A percentile compares a stretch with the other conserved stretches of the same genome.
phyloP scores from a whole-genome alignment of 2,329 filamentous ascomycete genomes.

The Diaporthe longicolla region DNA sequence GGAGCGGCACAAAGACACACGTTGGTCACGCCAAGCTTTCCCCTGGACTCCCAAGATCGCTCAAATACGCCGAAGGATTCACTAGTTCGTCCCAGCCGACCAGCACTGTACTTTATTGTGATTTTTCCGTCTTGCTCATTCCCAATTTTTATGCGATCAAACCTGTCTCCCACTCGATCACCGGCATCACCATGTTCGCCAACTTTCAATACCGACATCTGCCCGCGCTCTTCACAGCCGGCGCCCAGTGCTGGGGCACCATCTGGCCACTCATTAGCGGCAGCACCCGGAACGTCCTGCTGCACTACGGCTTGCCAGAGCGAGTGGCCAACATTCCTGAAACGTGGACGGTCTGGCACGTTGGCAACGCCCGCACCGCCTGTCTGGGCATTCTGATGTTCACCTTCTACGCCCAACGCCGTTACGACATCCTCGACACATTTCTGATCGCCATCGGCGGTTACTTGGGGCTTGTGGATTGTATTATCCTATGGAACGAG shows the following conservation, averaged over 20 bases:
- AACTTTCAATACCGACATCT: constrained; percentile 3
- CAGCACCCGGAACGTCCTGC: constrained; percentile 4
- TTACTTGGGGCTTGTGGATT: constrained; percentile 2
- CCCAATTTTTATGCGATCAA: too few relatives aligned
- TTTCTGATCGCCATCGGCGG: constrained; percentile 7
- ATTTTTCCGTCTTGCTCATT: too few relatives aligned
- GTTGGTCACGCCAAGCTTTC: too few relatives aligned
- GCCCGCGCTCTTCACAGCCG: constrained; percentile 15
- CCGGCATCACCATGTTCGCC: neutral
- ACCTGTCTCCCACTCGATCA: too few relatives aligned
- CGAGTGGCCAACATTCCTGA: constrained; percentile 15
- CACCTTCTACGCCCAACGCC: constrained; percentile 3
- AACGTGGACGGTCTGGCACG: constrained; percentile 15
- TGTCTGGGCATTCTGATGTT: constrained; percentile 17
- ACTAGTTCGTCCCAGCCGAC: too few relatives aligned
- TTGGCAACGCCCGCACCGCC: constrained; percentile 13
- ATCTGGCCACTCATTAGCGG: constrained; percentile 14
- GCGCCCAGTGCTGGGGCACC: constrained; percentile 23
- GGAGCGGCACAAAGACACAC: too few relatives aligned
- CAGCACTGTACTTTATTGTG: too few relatives aligned
- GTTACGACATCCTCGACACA: constrained; percentile 20
- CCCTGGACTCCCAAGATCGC: too few relatives aligned
- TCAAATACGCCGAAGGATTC: too few relatives aligned
- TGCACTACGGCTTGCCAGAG: constrained; percentile 10
- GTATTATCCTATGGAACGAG: neutral